Evolutionary conservation across 768 basidiomycete genomes (phyloP), one percentile per base, ranked within the genome.

Genomic region (Suillus decipiens): DNA sequence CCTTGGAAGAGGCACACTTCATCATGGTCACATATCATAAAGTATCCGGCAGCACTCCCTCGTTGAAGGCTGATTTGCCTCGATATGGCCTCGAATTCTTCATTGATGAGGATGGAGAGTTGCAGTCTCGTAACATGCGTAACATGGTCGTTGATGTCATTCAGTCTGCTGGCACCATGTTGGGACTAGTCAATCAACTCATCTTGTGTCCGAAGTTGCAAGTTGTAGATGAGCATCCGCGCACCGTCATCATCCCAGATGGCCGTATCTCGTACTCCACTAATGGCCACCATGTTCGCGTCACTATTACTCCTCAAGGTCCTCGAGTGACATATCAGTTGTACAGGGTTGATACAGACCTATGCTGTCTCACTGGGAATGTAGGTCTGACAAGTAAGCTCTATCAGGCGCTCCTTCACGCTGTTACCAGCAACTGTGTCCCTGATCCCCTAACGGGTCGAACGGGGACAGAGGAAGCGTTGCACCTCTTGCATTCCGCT

Each of bases 371-470:
- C 36, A 37, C 36, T 37, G 36, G 36, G 36, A 71, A 72, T 7
- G 66, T 56, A 3, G 73, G 67, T 22, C 57, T 78, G 45, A 64
- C 62, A 1, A 72, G 70, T 62, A 68, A 68, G 48, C 69, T 83
- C 10, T 81, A 74, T 61, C 73, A 72, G 54, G 71, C 77, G 3
- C 80, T 80, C 56, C 72, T 85, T 17, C 84, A 85, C 48, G 80
- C 80, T 22, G 63, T 82, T 5, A 83, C 77, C 1, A 78, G 79
- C 22, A 57, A 39, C 14, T 75, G 75, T 54, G 68, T 79, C 19
- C 71, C 74, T 10, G 83, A 85, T 68, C 80, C 81, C 2, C 70
- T 85, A n/a, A 81, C 78, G 1, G 66, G 67, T 17, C 77, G 77
- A 10, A 80, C 79, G 0, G 83, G 83, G 3, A 77, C 78, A 1